Conservation (phyloP, 2,329 filamentous ascomycete species). For the Pseudogymnoascus sp. region DNA sequence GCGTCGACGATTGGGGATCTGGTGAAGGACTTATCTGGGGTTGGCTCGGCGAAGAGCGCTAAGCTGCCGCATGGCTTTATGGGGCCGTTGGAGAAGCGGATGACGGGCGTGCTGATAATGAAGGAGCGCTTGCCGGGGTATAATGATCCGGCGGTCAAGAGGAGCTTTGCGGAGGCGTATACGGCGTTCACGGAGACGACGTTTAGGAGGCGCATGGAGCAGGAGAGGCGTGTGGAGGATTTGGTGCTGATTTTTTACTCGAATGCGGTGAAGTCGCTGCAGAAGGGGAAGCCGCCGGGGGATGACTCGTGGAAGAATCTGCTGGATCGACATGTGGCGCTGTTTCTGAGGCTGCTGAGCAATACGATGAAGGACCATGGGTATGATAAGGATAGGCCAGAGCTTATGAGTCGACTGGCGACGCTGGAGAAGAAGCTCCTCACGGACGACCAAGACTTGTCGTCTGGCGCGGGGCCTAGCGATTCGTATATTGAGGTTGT, state of each 20-base stretch:
- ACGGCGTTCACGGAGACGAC: slow-evolving; percentile 83
- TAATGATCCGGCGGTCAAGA: slow-evolving; percentile 81
- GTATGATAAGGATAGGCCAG: slow-evolving; percentile 75
- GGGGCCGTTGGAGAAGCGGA: slow-evolving; percentile 48
- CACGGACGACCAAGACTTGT: slow-evolving; percentile 49
- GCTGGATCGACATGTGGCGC: slow-evolving; percentile 89
- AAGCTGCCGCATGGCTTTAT: slow-evolving; percentile 35
- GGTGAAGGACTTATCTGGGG: slow-evolving; percentile 70
- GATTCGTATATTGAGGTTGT: slow-evolving; percentile 71
- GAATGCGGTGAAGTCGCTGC: slow-evolving; percentile 82
- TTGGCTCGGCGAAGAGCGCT: slow-evolving; percentile 60
- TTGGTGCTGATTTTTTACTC: slow-evolving; percentile 95
- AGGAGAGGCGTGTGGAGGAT: slow-evolving; percentile 87
- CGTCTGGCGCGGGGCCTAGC: slow-evolving; percentile 49
- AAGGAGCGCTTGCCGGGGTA: slow-evolving; percentile 80
- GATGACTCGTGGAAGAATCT: slow-evolving; percentile 88
- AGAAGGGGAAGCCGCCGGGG: slow-evolving; percentile 64
- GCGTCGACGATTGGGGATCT: slow-evolving; percentile 68
- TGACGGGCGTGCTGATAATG: slow-evolving; percentile 51
- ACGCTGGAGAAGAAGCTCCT: slow-evolving; percentile 81
- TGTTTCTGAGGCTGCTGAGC: slow-evolving; percentile 83
- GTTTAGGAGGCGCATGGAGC: slow-evolving; percentile 87
- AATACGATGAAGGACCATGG: slow-evolving; percentile 75
- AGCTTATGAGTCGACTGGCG: slow-evolving; percentile 69
- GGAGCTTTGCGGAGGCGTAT: slow-evolving; percentile 89